phyloP scores from a whole-genome alignment of 495 filamentous ascomycete species.

The Penicillium fimorum region DNA sequence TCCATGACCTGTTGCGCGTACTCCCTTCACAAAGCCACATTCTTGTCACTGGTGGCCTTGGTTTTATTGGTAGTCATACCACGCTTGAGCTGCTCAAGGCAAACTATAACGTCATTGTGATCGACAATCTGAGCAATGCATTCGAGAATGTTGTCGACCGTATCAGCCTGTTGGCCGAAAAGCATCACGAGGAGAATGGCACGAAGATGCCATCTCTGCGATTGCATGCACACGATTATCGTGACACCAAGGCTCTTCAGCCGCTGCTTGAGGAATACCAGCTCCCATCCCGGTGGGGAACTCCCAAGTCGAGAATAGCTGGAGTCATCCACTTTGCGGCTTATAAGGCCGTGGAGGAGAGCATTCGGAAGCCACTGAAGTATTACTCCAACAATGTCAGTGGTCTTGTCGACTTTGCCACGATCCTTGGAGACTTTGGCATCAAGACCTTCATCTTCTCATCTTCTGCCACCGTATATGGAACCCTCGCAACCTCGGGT shows the following conservation, averaged over 20 bases:
- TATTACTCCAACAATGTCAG: conserved; percentile 68
- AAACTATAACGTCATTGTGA: conserved; percentile 60
- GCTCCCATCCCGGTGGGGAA: conserved; percentile 34
- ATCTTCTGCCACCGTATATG: conserved; percentile 66
- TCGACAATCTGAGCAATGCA: conserved; percentile 64
- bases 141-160: conserved; percentile 54
- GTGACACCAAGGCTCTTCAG: conserved; percentile 44
- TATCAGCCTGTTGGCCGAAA: conserved; percentile 48
- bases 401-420: conserved; percentile 59
- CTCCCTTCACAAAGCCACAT: conserved; percentile 42
- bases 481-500: conserved; percentile 52
- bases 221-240: conserved; percentile 58
- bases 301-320: conserved; percentile 51
- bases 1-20: conserved; percentile 38
- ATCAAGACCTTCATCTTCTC: conserved; percentile 68
- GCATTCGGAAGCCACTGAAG: conserved; percentile 52
- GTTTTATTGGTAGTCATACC: conserved; percentile 67
- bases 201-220: conserved; percentile 50
- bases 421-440: conserved; percentile 52
- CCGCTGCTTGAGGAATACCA: conserved; percentile 42
- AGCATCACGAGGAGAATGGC: conserved; percentile 47
- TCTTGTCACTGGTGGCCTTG: conserved; percentile 63
- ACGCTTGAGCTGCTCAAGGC: conserved; percentile 60
- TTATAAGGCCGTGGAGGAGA: conserved; percentile 57
- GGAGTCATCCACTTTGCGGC: conserved; percentile 67